Percentiles rank a stretch among this genome's conserved stretches.
Evolutionary conservation across 371 early-diverging fungal genomes (phyloP).

Genomic region (Actinomucor elegans): DNA sequence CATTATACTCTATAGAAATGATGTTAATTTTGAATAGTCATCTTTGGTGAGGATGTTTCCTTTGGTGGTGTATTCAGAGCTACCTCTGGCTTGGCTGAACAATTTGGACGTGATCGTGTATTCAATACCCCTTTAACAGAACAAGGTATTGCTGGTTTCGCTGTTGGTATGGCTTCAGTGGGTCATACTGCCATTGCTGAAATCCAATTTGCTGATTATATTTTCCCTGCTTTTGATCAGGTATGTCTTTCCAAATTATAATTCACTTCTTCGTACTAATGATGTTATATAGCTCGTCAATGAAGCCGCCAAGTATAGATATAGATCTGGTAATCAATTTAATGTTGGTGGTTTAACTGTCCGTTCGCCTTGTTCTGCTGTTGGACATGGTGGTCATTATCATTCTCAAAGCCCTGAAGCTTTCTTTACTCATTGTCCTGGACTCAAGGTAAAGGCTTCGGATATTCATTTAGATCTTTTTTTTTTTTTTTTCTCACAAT

Average conservation of each 20-base stretch:
- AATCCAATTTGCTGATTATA: slow-evolving; percentile 98
- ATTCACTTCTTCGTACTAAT: too few species aligned
- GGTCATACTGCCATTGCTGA: slow-evolving; percentile 98
- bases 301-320: slow-evolving; percentile 97
- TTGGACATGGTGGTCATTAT: slow-evolving; percentile 97
- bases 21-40: slow-evolving; percentile 43
- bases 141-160: slow-evolving; percentile 97
- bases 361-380: slow-evolving; percentile 92
- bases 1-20: too few species aligned
- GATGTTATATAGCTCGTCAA: slow-evolving; percentile 78
- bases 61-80: slow-evolving; percentile 98
- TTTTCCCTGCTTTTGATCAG: slow-evolving; percentile 98
- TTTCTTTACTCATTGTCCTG: slow-evolving; percentile 95
- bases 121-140: slow-evolving; percentile 98
- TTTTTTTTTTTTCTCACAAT: slow-evolving; percentile 15
- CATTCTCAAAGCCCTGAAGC: slow-evolving; percentile 97
- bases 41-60: slow-evolving; percentile 98
- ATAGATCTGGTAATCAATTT: slow-evolving; percentile 93
- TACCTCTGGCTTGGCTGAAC: slow-evolving; percentile 88
- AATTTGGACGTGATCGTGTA: slow-evolving; percentile 90
- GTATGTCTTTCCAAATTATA: too few species aligned
- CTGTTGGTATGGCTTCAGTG: slow-evolving; percentile 95
- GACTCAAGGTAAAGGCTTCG: slow-evolving; percentile 77
- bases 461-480: too few species aligned
- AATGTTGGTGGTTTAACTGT: slow-evolving; percentile 91